Evolutionary conservation across 2,329 filamentous ascomycete genomes (phyloP), one percentile per base, ranked within the genome.

Genomic region (Neofusicoccum laricinum): DNA sequence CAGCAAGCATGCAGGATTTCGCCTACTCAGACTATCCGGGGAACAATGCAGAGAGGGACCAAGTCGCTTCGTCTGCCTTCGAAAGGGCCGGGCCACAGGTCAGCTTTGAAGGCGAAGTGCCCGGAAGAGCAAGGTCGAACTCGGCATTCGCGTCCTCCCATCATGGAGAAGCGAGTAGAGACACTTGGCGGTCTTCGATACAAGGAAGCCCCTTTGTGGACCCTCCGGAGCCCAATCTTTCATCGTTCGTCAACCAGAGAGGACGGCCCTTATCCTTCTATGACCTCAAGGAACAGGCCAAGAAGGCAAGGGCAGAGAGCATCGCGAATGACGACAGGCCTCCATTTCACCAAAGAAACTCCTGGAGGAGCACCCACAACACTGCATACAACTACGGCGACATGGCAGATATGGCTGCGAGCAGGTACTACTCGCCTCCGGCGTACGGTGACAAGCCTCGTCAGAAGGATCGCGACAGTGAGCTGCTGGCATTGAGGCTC

Each of bases 401-500:
- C 3, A 59, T 58, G 45, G 59, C 43, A 2, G 53, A 45, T 15
- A 51, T 36, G 8, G 62, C 45, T 14, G 41, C 55, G 10, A 25
- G 40, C 30, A 46, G 36, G 32, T 46, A 64, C 11, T 25, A 43
- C 41, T 25, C 25, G 12, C 19, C 55, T 40, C 41, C 41, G 25
- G 8, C 45, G 8, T 21, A 17, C 15, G 61, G 38, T 17, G 17
- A 40, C 1, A 15, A 38, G 30, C 36, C 38, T 7, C 19, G 32
- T 4, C n/a, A 17, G 21, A 32, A 36, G 15, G 45, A 51, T 8
- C 30, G 36, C 15, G 63, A 64, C 7, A 57, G 43, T 17, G 63
- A 64, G 36, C 43, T 64, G 2, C 21, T 64, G 34, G 51, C 63
- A 7, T 8, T 74, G 66, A 71, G 74, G 43, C 67, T 75, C 36